Evolutionary conservation across 2,329 filamentous ascomycete genomes (phyloP).

Genomic region (Talaromyces atroroseus): DNA sequence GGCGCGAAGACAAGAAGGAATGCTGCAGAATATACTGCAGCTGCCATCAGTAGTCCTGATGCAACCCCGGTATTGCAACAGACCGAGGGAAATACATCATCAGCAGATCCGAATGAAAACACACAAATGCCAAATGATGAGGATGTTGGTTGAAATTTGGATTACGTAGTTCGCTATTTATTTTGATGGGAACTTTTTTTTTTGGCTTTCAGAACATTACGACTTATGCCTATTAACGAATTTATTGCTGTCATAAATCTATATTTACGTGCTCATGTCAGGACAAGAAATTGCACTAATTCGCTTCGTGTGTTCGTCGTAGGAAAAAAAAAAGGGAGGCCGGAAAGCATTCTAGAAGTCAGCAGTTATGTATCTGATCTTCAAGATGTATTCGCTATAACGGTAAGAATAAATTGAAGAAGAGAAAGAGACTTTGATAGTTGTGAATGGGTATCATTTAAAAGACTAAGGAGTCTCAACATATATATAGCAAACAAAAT

Average conservation of each 20-base stretch:
- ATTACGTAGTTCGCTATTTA: not conserved
- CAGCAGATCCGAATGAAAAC: not conserved
- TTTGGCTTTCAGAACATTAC: not conserved
- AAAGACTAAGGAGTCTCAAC: not conserved
- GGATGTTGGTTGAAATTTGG: not conserved
- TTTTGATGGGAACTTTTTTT: not conserved
- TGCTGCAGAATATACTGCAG: constrained; percentile 6
- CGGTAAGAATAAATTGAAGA: no score
- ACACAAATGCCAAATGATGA: not conserved
- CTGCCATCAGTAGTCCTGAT: constrained; percentile 4
- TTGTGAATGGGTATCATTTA: not conserved
- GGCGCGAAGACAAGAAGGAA: constrained; percentile 46
- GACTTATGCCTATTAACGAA: not conserved
- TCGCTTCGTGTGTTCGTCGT: not conserved
- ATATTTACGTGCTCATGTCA: not conserved
- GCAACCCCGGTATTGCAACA: constrained; percentile 6
- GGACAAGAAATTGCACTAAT: not conserved
- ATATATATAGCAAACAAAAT: not conserved
- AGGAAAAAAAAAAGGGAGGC: no score
- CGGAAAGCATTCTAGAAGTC: no score
- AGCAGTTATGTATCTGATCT: no score
- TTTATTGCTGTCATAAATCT: not conserved
- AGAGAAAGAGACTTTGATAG: not conserved
- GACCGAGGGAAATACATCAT: not conserved
- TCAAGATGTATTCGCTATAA: no score